Conservation (phyloP, 495 filamentous ascomycete species). For the Pyrenula massariospora region DNA sequence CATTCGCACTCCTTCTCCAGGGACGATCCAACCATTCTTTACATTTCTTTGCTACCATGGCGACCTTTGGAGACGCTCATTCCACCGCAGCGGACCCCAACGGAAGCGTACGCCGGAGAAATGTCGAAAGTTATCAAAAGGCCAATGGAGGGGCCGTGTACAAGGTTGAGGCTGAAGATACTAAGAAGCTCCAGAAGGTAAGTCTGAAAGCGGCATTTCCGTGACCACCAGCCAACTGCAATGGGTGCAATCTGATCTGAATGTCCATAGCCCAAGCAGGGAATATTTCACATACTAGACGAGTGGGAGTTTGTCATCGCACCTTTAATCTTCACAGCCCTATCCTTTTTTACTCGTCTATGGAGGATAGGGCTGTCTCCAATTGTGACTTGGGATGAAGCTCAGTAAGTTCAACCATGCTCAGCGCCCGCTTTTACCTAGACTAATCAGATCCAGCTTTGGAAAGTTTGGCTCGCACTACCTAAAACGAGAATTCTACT, state of each 20-base stretch:
- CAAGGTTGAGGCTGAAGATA: constrained; percentile 33
- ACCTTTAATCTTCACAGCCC: constrained; percentile 73
- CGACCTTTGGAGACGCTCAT: constrained; percentile 34
- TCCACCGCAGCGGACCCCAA: constrained; percentile 57
- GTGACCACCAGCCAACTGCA: too few species aligned
- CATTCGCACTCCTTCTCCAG: not conserved
- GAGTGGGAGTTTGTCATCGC: constrained; percentile 80
- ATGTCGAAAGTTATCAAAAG: constrained; percentile 43
- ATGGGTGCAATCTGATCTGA: too few species aligned
- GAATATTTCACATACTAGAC: constrained; percentile 46
- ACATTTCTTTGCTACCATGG: constrained; percentile 24
- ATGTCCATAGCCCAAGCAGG: not conserved
- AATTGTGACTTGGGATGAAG: constrained; percentile 98
- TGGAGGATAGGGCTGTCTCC: constrained; percentile 91
- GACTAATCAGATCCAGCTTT: constrained; percentile 50
- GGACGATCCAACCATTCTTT: not conserved
- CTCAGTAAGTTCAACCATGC: constrained; percentile 53
- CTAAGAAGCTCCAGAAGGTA: constrained; percentile 62
- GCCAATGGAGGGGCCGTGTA: constrained; percentile 20
- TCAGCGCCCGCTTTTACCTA: constrained; percentile 1
- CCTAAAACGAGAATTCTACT: constrained; percentile 97
- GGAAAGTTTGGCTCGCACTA: constrained; percentile 99
- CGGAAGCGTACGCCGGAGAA: constrained; percentile 60
- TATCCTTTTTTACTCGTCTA: constrained; percentile 88
- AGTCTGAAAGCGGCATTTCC: too few species aligned